Evolutionary conservation across 495 filamentous ascomycete genomes (phyloP).

Genomic region (Glonium stellatum): DNA sequence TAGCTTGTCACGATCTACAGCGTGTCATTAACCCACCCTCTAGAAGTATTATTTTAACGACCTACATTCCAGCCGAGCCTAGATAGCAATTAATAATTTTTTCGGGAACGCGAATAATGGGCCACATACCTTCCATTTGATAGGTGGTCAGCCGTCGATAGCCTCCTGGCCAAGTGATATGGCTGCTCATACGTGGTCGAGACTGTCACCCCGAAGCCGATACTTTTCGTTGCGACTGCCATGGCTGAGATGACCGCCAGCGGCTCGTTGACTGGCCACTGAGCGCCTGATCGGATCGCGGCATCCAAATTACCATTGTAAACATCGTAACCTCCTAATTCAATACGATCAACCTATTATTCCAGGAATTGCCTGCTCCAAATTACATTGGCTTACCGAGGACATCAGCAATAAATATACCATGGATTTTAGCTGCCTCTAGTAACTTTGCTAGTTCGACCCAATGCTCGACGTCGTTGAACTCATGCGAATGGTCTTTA

Average conservation of each 20-base stretch:
- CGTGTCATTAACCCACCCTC: too few relatives aligned
- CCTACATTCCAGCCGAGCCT: conserved; percentile 58
- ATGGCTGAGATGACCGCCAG: conserved; percentile 32
- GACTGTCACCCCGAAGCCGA: conserved; percentile 64
- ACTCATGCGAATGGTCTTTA: conserved; percentile 46
- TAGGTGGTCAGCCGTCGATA: conserved; percentile 62
- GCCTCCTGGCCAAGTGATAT: conserved; percentile 57
- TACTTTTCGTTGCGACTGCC: conserved; percentile 51
- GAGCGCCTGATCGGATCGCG: conserved; percentile 53
- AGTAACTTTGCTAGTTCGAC: conserved; percentile 50
- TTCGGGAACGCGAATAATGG: too few relatives aligned
- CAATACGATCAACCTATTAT: not conserved
- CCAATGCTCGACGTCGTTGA: conserved; percentile 51
- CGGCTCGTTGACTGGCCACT: conserved; percentile 57
- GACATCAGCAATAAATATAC: conserved; percentile 56
- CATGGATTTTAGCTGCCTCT: conserved; percentile 54
- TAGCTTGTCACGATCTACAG: conserved; percentile 60
- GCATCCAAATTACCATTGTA: conserved; percentile 51
- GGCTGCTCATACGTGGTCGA: conserved; percentile 63
- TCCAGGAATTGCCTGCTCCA: not conserved
- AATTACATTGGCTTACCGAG: conserved; percentile 17
- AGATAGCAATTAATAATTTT: too few relatives aligned
- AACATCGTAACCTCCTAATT: conserved; percentile 54
- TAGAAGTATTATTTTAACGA: too few relatives aligned
- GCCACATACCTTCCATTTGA: conserved; percentile 58